phyloP scores from a whole-genome alignment of 2,329 filamentous ascomycete genomes.

The Fusarium verticillioides region DNA sequence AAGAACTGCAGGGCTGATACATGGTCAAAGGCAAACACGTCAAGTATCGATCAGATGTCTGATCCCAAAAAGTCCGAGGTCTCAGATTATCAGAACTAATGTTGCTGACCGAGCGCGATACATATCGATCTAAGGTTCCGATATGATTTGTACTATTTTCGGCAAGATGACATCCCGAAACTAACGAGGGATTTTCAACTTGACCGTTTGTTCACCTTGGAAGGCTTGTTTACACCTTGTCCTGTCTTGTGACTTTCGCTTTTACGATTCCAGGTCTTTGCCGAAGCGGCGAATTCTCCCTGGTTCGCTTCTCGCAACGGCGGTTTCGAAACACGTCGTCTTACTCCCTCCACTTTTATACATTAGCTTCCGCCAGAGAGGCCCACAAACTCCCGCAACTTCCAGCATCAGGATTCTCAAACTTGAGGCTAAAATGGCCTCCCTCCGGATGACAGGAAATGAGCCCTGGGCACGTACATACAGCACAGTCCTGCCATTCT shows the following conservation, averaged over 20 bases:
- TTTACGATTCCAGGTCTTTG: not conserved
- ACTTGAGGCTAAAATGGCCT: constrained; percentile 12
- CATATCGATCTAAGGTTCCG: constrained; percentile 1
- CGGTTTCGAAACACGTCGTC: constrained; percentile 43
- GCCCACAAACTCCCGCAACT: constrained; percentile 33
- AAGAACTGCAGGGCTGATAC: constrained; percentile 28
- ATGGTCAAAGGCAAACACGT: not conserved
- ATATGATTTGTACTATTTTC: constrained; percentile 11
- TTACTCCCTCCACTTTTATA: constrained; percentile 36
- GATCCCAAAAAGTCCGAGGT: not conserved
- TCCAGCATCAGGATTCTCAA: constrained; percentile 18
- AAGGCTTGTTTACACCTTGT: not conserved
- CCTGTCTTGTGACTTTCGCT: not conserved
- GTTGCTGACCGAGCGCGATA: constrained; percentile 4
- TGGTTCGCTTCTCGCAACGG: constrained; percentile 34
- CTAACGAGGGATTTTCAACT: not conserved
- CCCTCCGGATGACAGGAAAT: not conserved
- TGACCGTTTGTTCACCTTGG: not conserved
- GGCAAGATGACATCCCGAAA: constrained; percentile 8
- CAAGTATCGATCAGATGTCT: not conserved
- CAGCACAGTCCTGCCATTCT: not conserved
- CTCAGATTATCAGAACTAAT: not conserved
- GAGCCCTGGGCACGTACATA: not conserved
- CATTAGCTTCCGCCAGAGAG: constrained; percentile 18
- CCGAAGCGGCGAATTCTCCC: constrained; percentile 24